Base-by-base conservation (phyloP, 1,284 basidiomycete species). In the Puccinia brachypodii region DNA sequence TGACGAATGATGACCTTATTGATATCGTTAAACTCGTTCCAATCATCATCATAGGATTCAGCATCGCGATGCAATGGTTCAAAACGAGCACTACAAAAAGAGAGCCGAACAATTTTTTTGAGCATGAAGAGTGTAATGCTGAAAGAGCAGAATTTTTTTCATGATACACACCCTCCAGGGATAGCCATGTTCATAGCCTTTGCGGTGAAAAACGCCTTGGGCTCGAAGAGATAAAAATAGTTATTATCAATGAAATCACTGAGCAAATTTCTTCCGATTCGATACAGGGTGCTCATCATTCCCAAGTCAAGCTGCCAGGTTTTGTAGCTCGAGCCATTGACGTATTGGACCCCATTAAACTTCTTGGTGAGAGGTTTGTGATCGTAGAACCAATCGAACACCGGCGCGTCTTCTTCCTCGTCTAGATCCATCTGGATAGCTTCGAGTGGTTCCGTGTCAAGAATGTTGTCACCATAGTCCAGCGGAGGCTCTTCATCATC, bases 11-110 rank as follows among this genome's bases (percentile, higher is more conserved):
- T 98, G 86, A 99, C 94, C 88, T 99, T 99, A 89, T 98, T 96
- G 88, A 99, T 98, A 87, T 99, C 97, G 87, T 99, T 99, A 86
- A 99, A 99, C 88, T 99, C 96, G 88, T 98, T 98, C 95, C 97
- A 99, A 86, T 99, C 97, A 87, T 99, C 96, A 86, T 99, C 97
- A 85, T 95, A 98, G 13, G 93, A 90, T 85, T 99, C 97, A 90
- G 95, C 95, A 86, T 99, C 97, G 72, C 96, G 91, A 88, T 85
- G 86, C 36, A 87, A 83, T 22, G 86, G 86, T 82, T 87, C 86
- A 73, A 81, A 81, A 16, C 80, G 80, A 28, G 80, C 80, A 64
- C 80, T 81, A 50, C 16, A 68, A 42, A 40, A 58, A 64, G 13
- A 0, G 1, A 22, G 28, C 86, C 89, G 22, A 42, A 96, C 88